Base-by-base conservation (phyloP, 2,329 filamentous ascomycete genomes). In the Diaporthe vexans region DNA sequence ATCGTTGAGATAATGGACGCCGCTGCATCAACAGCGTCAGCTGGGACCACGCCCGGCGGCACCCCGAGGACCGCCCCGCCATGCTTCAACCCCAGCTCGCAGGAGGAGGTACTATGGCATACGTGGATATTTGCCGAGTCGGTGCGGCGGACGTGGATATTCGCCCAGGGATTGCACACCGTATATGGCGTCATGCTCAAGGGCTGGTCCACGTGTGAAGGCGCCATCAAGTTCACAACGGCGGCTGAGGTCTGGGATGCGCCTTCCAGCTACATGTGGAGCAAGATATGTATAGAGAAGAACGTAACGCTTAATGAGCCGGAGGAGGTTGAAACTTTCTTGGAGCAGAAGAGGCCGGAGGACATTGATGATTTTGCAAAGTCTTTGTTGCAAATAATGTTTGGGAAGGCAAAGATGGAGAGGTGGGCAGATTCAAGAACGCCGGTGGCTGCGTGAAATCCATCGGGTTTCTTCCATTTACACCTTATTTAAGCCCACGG, bases 61-160 rank as follows among this genome's bases (percentile, higher is more conserved):
- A 26, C 65, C 17, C 17, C 46, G 4, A 17, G 52, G 10, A 13
- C 46, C 1, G n/a, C 33, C 13, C n/a, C 37, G 7, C 4, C 48
- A 26, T 63, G 10, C 21, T 37, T 2, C 46, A 33, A 15, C 58
- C 56, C 19, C 52, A 35, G 19, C 58, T 69, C 72, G 24, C 57
- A 67, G 43, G 65, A 71, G 46, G 74, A 75, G 43, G 58, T 70
- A 0, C 54, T 75, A 9, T 75, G 71, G 74, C 72, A 71, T n/a
- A 10, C 58, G 5, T 75, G 72, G 72, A 35, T 75, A 13, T 70
- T 71, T 21, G 35, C 65, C 26, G 74, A 75, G 65, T 73, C 57
- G 17, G 46, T 73, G n/a, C 72, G 74, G 21, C 56, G 74, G 7
- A 75, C 74, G 8, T 74, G 72, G 65, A 29, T 58, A 35, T 59